Evolutionary conservation across 2,329 filamentous ascomycete genomes (phyloP), one percentile per base, ranked within the genome.

Genomic region (Sphaerulina populicola): DNA sequence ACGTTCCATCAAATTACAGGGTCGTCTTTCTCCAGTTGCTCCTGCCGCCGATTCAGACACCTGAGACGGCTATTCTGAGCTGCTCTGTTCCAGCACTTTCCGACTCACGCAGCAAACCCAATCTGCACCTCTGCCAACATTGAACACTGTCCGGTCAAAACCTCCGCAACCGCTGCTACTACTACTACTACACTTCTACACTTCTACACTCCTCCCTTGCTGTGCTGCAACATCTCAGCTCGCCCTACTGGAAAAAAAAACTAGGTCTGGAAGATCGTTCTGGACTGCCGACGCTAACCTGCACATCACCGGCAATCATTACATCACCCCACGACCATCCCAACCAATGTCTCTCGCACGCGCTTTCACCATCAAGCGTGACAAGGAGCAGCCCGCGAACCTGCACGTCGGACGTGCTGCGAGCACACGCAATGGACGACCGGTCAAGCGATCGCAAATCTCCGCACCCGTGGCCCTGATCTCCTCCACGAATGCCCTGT

Each of bases 401-500:
- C 40, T 59, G 33, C 57, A 57, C 23, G 55, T 69, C 39, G 63
- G 66, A 36, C 71, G 71, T 46, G 68, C 68, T 60, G 69, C 70
- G 53, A 74, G 70, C 62, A 78, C 76, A 66, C 74, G 68, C 54
- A 65, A 59, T 60, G 66, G 64, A 59, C 57, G 71, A 65, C 69
- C 75, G 64, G 69, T 75, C 48, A 72, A 82, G 59, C 79, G 84
- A 53, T 69, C 77, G 66, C 83, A 89, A 73, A 98, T 98, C 66
- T 98, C 93, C 1, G 81, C 78, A 2, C 93, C 93, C 0, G 78
- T 95, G 47, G 83, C 89, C 69, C 78, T 98, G 57, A 76, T 96
- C 44, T 94, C 93, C 53, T 95, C 91, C 4, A 97, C 93, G 61
- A 98, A 97, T 71, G 88, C 94, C 79, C 83, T 96, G 49, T 89